Conservation (phyloP, 257 asterid species). For the Nyctanthes arbortristis region DNA sequence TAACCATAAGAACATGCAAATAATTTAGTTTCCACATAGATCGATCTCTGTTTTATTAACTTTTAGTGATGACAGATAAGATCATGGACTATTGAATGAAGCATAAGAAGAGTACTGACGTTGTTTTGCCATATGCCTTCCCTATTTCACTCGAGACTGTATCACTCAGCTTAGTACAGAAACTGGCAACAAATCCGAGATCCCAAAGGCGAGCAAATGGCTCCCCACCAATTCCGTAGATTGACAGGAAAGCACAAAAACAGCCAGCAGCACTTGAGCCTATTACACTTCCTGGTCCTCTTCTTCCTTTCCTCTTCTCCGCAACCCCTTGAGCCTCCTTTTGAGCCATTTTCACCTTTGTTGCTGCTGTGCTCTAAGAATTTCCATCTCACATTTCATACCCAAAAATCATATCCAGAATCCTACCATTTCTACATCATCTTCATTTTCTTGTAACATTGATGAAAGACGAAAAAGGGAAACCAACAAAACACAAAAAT, state of each 20-base stretch:
- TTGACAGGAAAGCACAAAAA: conserved; percentile 76
- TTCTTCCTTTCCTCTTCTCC: conserved; percentile 90
- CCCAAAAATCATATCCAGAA: conserved; percentile 1
- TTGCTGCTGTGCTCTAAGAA: conserved; percentile 84
- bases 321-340: conserved; percentile 98
- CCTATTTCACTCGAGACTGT: conserved; percentile 99
- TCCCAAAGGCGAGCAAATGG: conserved; percentile 65
- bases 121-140: conserved; percentile 90
- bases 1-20: neutral
- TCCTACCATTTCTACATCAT: neutral
- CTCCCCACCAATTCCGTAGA: conserved; percentile 69
- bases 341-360: conserved; percentile 95
- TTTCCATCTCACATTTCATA: conserved; percentile 16
- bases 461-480: neutral
- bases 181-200: conserved; percentile 91
- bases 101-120: conserved; percentile 55
- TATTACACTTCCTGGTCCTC: conserved; percentile 95
- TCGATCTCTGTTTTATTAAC: neutral
- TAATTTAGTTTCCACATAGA: neutral
- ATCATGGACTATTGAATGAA: conserved; percentile 15
- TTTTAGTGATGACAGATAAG: conserved; percentile 1
- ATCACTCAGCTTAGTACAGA: conserved; percentile 94
- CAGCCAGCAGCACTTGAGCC: conserved; percentile 99
- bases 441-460: neutral
- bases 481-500: neutral